Evolutionary conservation across 2,329 filamentous ascomycete species (phyloP).

Genomic region (Ophiostoma perfectum): DNA sequence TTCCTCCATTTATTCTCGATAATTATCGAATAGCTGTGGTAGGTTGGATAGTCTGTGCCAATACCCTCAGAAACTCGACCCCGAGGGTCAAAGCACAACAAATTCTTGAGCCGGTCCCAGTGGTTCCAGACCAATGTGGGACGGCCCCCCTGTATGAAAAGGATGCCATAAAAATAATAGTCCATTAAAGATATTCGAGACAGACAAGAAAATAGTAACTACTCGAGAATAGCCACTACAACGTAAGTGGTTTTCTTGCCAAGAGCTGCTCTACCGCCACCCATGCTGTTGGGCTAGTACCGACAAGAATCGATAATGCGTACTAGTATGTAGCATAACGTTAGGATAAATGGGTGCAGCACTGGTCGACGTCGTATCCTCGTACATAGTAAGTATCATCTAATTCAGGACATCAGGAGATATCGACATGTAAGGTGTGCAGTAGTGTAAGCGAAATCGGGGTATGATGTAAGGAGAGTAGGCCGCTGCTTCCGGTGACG

Average conservation of each 20-base stretch:
- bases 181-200: too few species aligned
- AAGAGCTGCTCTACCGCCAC: neutral
- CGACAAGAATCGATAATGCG: neutral
- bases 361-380: neutral
- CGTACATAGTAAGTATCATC: neutral
- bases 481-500: neutral
- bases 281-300: constrained; percentile 10
- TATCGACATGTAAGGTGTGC: neutral
- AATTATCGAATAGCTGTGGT: too few species aligned
- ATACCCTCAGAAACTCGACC: too few species aligned
- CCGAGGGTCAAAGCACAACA: neutral
- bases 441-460: neutral
- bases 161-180: neutral
- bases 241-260: neutral
- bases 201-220: neutral
- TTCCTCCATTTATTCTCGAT: too few species aligned
- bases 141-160: neutral
- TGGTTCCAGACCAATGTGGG: neutral
- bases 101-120: neutral
- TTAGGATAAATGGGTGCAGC: neutral
- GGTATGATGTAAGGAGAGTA: neutral
- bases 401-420: too few species aligned
- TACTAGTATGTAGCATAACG: neutral
- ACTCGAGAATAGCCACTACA: neutral
- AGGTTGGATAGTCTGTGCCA: too few species aligned